Evolutionary conservation across 2,329 filamentous ascomycete genomes (phyloP), one percentile per base, ranked within the genome.

Genomic region (Cercospora citrullina): DNA sequence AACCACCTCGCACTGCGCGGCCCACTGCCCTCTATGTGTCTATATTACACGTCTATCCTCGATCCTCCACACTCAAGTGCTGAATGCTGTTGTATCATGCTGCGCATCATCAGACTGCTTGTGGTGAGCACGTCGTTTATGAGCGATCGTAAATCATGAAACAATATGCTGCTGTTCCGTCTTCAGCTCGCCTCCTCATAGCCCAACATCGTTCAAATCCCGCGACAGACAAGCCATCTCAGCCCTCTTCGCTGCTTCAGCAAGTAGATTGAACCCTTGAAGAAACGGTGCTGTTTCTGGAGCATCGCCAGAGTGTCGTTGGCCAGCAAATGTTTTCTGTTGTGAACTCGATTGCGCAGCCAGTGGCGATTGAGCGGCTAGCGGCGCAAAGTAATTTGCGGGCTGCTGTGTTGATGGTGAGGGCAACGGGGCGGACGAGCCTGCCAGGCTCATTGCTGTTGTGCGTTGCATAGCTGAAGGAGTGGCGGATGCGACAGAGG

Each of bases 171-270:
- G 36, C 16, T 59, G 28, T 23, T 26, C 39, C 59, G 18, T 28
- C 23, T 30, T 18, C 60, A 62, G 36, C 60, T 28, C 23, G 12
- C 7, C 28, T 21, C 14, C 55, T 55, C 64, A 77, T 45, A 78
- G 64, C 63, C 87, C 87, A 76, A 91, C 86, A 71, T 89, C 87
- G 75, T 92, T 93, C 77, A 98, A 86, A 80, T 97, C 94, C 70
- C 94, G 87, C 85, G 94, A 91, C 78, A 97, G 84, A 75, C 93
- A 89, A 51, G 92, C 92, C 85, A 97, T 91, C 80, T 97, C 93
- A 9, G 94, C 94, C 51, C 94, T 86, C 81, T 96, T 97, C 53
- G 93, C 94, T 1, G 94, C 94, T 83, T 98, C 94, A 39, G 94
- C 94, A 51, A 97, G 87, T 31, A 97, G 87, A 67, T 87, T 94